Base-by-base conservation (phyloP, 2,329 filamentous ascomycete genomes). In the Penicillium freii region DNA sequence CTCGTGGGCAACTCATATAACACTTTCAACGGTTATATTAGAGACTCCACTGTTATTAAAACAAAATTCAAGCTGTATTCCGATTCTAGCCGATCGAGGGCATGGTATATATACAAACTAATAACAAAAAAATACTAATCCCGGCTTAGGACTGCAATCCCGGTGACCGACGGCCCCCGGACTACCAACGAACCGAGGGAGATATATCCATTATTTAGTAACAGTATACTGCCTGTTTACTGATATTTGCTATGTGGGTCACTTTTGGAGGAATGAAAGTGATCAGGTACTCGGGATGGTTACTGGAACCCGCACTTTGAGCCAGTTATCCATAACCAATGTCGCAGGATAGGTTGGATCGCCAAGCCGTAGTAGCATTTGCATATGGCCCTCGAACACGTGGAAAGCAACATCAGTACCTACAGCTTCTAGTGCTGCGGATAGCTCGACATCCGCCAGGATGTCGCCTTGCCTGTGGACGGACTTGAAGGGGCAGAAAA, bases 401-500 rank as follows among this genome's bases (percentile, higher is more conserved):
- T 45, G 31, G 9, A 52, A 9, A 15, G 10, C 40, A 25, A 27
- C 47, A 31, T 49, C 47, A 5, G 38, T 48, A 19, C 42, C 36
- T 52, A n/a, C 42, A 23, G 39, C 36, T 9, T 50, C 33, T 21
- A 57, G 27, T 2, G 44, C 33, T 5, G 15, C 15, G 5, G 33
- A 42, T 13, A 59, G 17, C 27, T 56, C 38, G 5, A 56, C 48
- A 23, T 42, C 47, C 48, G n/a, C n/a, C n/a, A n/a, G 43, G 11
- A 58, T 38, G 11, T 56, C 52, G 7, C 51, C 47, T n/a, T 25
- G 10, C 11, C 40, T 42, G 19, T 48, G 36, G 9, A 45, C 47
- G 36, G 9, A 45, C 52, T 13, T 52, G 36, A 15, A 58, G 47
- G 29, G 56, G 43, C 21, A 58, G 23, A 38, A 52, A 49, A 25